Percentiles rank a stretch among this genome's conserved stretches.
Conservation (phyloP, 177 flowering plant species). For the Vitis hybrid region DNA sequence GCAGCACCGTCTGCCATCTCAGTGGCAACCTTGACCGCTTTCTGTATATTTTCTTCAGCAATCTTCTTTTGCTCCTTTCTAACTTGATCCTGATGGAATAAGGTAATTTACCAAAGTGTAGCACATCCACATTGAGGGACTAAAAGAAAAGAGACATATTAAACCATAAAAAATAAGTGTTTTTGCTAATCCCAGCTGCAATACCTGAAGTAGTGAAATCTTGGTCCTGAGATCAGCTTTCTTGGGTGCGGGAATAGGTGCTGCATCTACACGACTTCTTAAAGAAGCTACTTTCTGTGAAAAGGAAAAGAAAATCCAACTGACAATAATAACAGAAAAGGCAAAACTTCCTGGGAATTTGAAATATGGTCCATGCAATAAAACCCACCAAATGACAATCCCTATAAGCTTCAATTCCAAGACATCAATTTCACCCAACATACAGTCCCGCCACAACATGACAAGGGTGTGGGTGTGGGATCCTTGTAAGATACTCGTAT, state of each 20-base stretch:
- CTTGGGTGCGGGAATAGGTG: constrained; percentile 78
- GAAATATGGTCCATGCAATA: too few relatives aligned
- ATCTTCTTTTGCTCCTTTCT: constrained; percentile 80
- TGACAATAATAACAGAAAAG: background rate
- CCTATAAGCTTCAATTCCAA: too few relatives aligned
- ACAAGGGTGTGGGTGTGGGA: too few relatives aligned
- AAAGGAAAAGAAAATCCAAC: background rate
- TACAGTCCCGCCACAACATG: too few relatives aligned
- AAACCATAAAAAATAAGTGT: too few relatives aligned
- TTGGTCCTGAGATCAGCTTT: constrained; percentile 74
- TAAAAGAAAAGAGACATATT: background rate
- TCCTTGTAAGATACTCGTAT: too few relatives aligned
- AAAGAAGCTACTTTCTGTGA: constrained; percentile 81
- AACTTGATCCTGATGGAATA: constrained; percentile 54
- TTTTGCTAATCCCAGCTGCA: too few relatives aligned
- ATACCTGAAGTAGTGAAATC: constrained; percentile 72
- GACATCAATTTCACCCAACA: too few relatives aligned
- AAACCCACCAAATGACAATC: too few relatives aligned
- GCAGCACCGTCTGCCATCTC: constrained; percentile 69
- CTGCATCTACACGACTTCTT: constrained; percentile 66
- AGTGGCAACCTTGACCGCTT: constrained; percentile 58
- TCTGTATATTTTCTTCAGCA: constrained; percentile 70
- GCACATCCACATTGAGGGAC: background rate
- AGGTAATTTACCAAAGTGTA: background rate
- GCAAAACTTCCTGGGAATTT: too few relatives aligned